Base-by-base conservation (phyloP, 768 basidiomycete species). In the Sarcodon sp. region DNA sequence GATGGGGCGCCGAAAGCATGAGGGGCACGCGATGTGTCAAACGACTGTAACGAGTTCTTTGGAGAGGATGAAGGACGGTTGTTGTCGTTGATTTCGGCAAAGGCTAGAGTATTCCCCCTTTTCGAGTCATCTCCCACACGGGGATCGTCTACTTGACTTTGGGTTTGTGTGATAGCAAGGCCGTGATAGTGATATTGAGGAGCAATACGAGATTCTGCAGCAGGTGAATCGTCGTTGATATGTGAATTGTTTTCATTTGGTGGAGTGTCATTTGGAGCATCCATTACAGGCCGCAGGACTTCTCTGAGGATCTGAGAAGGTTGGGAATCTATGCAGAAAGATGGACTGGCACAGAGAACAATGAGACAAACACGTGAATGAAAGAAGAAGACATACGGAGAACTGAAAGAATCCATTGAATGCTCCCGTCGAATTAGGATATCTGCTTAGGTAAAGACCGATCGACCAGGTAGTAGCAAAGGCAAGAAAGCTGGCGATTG, bases 161-260 rank as follows among this genome's bases (percentile, higher is more conserved):
- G 75, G 0, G 76, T 72, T 55, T 79, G 75, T 1, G 76, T 77
- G 7, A 62, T 53, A 3, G 69, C 76, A 15, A 83, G 65, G 3
- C 77, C 80, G 54, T 77, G 72, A 51, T 77, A 70, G 56, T 76
- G 71, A 61, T 81, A 80, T 48, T 66, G 68, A 31, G 75, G 71
- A 35, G 65, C 34, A 4, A 58, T 35, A 64, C 59, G 53, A 57
- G 60, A 50, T 13, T 49, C 53, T 31, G 54, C 48, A 12, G 55
- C 16, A 54, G 41, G 59, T 48, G 49, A 54, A 53, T 55, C 50
- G 31, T 50, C 33, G 6, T 53, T 41, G 33, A 33, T 47, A 44
- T 31, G 9, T 33, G 50, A 54, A 46, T 57, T 56, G 47, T 44
- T 53, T 43, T 52, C 35, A 56, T 51, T 49, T 37, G 48, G 58